These are phyloP conservation scores for Protoeuglena noctilucae DNA, from an alignment of 139 green algal genomes.

Conservation along the genomic window DNA sequence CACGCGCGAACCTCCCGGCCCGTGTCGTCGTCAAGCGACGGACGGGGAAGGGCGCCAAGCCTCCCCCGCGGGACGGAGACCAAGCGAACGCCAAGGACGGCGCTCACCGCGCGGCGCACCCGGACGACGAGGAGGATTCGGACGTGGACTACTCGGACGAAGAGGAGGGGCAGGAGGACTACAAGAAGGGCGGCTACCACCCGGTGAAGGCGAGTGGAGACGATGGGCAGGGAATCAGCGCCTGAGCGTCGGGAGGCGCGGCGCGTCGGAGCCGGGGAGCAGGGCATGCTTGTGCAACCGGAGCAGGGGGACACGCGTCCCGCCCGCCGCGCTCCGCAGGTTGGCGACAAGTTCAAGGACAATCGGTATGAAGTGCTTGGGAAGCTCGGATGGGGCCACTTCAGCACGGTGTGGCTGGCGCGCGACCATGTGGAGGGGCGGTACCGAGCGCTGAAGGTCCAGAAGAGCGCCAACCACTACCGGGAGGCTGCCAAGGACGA, in stretches of 20 bases:
- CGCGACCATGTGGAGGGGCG: constrained; percentile 27
- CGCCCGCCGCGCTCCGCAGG: constrained; percentile 50
- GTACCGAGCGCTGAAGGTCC: constrained; percentile 37
- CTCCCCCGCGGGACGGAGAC: too few species aligned
- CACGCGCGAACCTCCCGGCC: too few species aligned
- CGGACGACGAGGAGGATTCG: too few species aligned
- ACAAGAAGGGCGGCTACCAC: constrained; percentile 27
- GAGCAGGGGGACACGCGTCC: background rate
- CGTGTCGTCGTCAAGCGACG: too few species aligned
- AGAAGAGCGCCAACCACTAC: constrained; percentile 65
- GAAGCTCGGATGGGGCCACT: constrained; percentile 99
- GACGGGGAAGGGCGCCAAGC: too few species aligned
- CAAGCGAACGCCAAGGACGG: too few species aligned
- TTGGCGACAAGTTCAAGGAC: constrained; percentile 76
- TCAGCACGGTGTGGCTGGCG: constrained; percentile 94
- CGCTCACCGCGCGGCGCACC: too few species aligned
- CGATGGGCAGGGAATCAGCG: background rate
- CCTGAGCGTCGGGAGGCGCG: background rate
- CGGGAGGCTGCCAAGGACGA: constrained; percentile 92
- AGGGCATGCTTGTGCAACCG: background rate
- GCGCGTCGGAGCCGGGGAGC: too few species aligned
- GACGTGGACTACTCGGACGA: constrained; percentile 21
- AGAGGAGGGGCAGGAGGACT: constrained; percentile 47
- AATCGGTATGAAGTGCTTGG: constrained; percentile 75
- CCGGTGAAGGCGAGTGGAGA: background rate